These are phyloP conservation scores for Backusella sp. DNA, from an alignment of 192 early-diverging fungal genomes.

Conservation along the genomic window DNA sequence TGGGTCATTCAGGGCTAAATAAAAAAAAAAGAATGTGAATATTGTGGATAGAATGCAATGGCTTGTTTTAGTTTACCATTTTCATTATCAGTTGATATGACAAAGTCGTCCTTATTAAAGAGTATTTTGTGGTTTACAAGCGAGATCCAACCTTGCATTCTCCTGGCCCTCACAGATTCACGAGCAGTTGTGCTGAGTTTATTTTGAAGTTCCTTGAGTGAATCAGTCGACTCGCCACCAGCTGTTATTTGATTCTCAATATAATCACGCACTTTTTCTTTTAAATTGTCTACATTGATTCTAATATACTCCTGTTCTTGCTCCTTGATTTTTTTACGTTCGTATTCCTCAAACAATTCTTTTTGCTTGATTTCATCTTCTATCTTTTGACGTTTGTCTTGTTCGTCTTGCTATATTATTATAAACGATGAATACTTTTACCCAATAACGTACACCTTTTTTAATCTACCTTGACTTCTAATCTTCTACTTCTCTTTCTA, in stretches of 20 bases:
- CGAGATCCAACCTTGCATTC: slow-evolving; percentile 10
- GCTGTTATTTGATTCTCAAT: background rate
- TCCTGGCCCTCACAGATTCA: background rate
- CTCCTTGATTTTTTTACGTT: background rate
- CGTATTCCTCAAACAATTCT: background rate
- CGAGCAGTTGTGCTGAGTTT: background rate
- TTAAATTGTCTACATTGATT: background rate
- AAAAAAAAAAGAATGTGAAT: background rate
- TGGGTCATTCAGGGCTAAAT: background rate
- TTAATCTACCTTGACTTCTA: background rate
- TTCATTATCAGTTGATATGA: background rate
- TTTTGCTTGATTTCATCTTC: background rate
- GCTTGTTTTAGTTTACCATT: background rate
- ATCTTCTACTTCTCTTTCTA: slow-evolving; percentile 13
- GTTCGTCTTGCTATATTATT: background rate
- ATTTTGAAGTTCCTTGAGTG: background rate
- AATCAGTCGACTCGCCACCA: background rate
- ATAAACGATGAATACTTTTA: too few relatives aligned
- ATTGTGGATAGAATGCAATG: too few relatives aligned
- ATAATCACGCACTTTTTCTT: slow-evolving; percentile 8
- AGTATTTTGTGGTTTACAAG: background rate
- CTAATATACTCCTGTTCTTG: background rate
- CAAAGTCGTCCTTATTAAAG: background rate
- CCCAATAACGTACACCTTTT: too few relatives aligned
- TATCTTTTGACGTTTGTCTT: background rate